Percentiles rank a stretch among this genome's conserved stretches.
phyloP scores from a whole-genome alignment of 2,329 filamentous ascomycete genomes.

The Fusarium transvaalense region DNA sequence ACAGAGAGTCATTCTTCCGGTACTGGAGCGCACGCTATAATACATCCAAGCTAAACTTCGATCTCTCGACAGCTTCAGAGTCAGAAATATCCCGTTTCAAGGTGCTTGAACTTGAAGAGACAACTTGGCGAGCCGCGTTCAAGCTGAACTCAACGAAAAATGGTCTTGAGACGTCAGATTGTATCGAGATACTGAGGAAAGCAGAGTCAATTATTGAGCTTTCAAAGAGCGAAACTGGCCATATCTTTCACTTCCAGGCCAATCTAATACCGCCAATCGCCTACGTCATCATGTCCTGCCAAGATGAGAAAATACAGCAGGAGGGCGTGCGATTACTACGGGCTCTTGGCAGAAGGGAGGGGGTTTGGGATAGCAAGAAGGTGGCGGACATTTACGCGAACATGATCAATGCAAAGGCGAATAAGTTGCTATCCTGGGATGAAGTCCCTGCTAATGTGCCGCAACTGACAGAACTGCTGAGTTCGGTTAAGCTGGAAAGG shows the following conservation, averaged over 20 bases:
- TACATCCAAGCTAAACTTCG: background rate
- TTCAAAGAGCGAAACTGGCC: background rate
- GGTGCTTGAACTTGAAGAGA: constrained; percentile 17
- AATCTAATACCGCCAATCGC: constrained; percentile 16
- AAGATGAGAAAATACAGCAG: constrained; percentile 14
- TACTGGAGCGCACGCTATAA: constrained; percentile 22
- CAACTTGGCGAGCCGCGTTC: constrained; percentile 3
- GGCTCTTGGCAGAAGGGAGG: constrained; percentile 3
- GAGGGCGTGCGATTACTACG: constrained; percentile 11
- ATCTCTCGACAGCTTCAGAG: background rate
- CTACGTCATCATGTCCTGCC: constrained; percentile 24
- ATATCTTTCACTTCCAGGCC: constrained; percentile 15
- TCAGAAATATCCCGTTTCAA: background rate
- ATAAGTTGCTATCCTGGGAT: constrained; percentile 5
- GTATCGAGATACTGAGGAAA: constrained; percentile 4
- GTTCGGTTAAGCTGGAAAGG: background rate
- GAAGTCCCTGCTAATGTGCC: constrained; percentile 17
- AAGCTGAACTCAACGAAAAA: background rate
- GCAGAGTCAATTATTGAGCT: constrained; percentile 7
- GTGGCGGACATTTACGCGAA: constrained; percentile 20
- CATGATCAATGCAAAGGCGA: constrained; percentile 17
- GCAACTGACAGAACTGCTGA: constrained; percentile 5
- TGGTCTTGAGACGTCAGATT: background rate
- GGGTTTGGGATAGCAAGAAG: constrained; percentile 29
- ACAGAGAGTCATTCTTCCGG: background rate